Percentiles rank a stretch among this genome's conserved stretches.
phyloP scores from a whole-genome alignment of 352 stramenopile genomes.

The Blastocystis sp. region DNA sequence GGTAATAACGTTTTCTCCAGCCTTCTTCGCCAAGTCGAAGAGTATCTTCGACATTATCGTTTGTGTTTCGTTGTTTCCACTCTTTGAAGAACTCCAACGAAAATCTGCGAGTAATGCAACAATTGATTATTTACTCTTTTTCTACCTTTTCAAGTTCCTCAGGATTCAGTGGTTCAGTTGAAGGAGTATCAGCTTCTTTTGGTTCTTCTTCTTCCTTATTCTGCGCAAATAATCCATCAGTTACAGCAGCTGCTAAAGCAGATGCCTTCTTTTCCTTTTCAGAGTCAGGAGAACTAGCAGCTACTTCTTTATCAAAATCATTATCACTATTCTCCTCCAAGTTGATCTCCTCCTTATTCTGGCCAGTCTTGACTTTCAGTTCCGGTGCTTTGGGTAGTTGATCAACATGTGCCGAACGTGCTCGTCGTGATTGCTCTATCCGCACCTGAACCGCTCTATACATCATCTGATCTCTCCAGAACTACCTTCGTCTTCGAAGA shows the following conservation, averaged over 20 bases:
- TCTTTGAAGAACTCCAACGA: slow-evolving; percentile 56
- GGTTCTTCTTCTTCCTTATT: not conserved
- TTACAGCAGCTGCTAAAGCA: not conserved
- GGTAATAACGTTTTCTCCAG: slow-evolving; percentile 89
- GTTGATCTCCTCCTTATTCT: slow-evolving; percentile 35
- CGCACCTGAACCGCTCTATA: slow-evolving; percentile 59
- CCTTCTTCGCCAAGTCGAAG: slow-evolving; percentile 86
- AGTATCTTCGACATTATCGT: slow-evolving; percentile 80
- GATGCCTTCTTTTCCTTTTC: not conserved
- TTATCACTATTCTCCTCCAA: not conserved
- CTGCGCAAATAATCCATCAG: not conserved
- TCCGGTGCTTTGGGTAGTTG: not conserved
- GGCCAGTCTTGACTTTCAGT: slow-evolving; percentile 33
- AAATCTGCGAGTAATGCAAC: not conserved
- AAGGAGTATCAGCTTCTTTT: not conserved
- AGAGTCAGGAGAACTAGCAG: not conserved
- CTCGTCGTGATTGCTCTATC: not conserved
- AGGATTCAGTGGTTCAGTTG: slow-evolving; percentile 63
- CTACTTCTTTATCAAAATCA: not conserved
- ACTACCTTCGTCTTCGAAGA: slow-evolving; percentile 49
- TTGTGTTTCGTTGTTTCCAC: slow-evolving; percentile 68
- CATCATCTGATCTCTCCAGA: not conserved
- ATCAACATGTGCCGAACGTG: not conserved
- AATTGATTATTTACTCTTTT: slow-evolving; percentile 62
- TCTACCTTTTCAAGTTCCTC: slow-evolving; percentile 69